Evolutionary conservation across 2,329 filamentous ascomycete species (phyloP).

Genomic region (Fusarium sacchari): DNA sequence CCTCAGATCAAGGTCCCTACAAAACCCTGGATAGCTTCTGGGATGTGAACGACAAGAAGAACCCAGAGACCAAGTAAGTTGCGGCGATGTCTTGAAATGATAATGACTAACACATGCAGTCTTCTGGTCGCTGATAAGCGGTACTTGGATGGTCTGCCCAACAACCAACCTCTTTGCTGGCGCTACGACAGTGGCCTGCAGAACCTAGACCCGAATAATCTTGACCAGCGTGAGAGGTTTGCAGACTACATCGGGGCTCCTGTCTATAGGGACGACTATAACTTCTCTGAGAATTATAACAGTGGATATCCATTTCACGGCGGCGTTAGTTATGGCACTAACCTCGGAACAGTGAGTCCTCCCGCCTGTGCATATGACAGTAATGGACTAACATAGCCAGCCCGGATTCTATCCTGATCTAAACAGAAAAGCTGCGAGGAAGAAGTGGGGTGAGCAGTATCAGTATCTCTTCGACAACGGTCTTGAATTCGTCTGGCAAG

Average conservation of each 20-base stretch:
- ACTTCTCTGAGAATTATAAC: background rate
- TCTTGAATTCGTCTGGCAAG: slow-evolving; percentile 7
- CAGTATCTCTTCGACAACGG: background rate
- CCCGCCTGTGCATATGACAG: accelerated
- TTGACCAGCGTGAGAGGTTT: background rate
- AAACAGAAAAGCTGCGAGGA: background rate
- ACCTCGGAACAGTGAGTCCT: background rate
- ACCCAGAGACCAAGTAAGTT: background rate
- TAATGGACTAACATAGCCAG: accelerated
- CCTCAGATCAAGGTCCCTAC: background rate
- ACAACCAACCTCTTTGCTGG: background rate
- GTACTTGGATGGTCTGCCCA: background rate
- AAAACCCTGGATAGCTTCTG: background rate
- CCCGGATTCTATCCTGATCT: background rate
- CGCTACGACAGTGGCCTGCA: background rate
- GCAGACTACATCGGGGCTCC: background rate
- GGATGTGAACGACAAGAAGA: background rate
- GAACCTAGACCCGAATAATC: background rate
- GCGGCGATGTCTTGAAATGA: accelerated
- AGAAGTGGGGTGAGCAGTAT: slow-evolving; percentile 3
- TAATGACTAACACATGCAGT: accelerated
- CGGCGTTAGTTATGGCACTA: background rate
- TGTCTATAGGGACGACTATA: background rate
- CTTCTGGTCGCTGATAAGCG: background rate
- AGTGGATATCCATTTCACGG: background rate